A percentile compares a stretch with the other conserved stretches of the same genome.
phyloP scores from a whole-genome alignment of 768 basidiomycete genomes.

The Obba rivulosa region DNA sequence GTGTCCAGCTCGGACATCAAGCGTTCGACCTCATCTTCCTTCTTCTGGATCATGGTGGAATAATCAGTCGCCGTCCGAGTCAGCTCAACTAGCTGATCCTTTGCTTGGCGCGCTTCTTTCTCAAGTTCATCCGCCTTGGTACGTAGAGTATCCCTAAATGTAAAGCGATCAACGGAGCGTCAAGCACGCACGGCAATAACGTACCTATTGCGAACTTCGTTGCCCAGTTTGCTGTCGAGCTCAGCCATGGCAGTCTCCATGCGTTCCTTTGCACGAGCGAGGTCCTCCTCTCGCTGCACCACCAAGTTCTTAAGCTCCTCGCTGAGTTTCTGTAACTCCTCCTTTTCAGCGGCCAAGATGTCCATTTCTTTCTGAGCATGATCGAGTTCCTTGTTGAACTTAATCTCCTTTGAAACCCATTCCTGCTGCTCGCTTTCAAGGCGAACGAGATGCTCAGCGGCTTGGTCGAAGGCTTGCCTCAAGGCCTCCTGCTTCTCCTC shows the following conservation, averaged over 20 bases:
- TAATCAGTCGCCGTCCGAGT: conserved; percentile 74
- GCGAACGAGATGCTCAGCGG: conserved; percentile 79
- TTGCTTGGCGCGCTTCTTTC: conserved; percentile 61
- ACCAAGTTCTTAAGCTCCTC: conserved; percentile 69
- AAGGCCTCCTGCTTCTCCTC: conserved; percentile 75
- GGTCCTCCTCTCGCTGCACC: conserved; percentile 74
- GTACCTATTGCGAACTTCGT: conserved; percentile 62
- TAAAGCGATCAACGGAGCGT: neutral
- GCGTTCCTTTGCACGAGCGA: conserved; percentile 68
- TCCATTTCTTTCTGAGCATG: conserved; percentile 57
- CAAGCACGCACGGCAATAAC: conserved; percentile 17
- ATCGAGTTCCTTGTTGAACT: conserved; percentile 52
- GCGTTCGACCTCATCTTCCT: conserved; percentile 63
- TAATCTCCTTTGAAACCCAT: conserved; percentile 59
- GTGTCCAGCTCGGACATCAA: conserved; percentile 49
- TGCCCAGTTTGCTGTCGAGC: conserved; percentile 63
- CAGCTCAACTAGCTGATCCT: conserved; percentile 74
- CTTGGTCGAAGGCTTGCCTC: conserved; percentile 71
- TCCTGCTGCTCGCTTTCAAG: conserved; percentile 73
- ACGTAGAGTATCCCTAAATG: conserved; percentile 56
- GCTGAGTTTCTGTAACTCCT: conserved; percentile 56
- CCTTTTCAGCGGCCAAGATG: conserved; percentile 49
- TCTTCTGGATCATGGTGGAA: conserved; percentile 67
- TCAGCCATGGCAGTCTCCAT: conserved; percentile 61
- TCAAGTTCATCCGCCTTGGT: conserved; percentile 58